Evolutionary conservation across 352 stramenopile genomes (phyloP).

Genomic region (Phytopythium chamaehyphon): DNA sequence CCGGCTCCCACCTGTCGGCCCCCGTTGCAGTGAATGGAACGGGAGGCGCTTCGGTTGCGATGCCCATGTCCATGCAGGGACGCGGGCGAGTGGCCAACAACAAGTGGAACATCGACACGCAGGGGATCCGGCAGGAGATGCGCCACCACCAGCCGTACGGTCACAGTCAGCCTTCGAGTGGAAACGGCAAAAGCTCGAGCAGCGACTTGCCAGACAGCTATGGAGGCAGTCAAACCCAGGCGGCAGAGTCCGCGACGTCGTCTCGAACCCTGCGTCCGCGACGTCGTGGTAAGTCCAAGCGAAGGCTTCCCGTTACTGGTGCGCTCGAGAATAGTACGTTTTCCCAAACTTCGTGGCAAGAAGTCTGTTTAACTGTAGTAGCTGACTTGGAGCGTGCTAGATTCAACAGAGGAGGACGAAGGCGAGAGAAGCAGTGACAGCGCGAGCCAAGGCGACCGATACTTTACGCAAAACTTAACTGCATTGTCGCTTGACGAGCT

Average conservation of each 20-base stretch:
- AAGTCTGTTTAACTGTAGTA: background rate
- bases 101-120: constrained; percentile 76
- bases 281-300: constrained; percentile 1
- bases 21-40: background rate
- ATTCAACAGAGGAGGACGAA: background rate
- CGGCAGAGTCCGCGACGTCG: background rate
- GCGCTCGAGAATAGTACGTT: constrained; percentile 2
- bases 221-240: constrained; percentile 9
- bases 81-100: constrained; percentile 44
- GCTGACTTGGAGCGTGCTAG: too few species aligned
- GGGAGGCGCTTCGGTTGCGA: background rate
- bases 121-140: constrained; percentile 50
- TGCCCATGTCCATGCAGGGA: constrained; percentile 12
- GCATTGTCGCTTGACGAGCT: background rate
- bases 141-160: constrained; percentile 20
- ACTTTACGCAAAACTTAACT: background rate
- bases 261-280: background rate
- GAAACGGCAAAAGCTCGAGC: constrained; percentile 25
- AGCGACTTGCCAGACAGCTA: constrained; percentile 37
- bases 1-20: constrained; percentile 4
- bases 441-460: background rate
- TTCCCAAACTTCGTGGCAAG: background rate
- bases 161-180: constrained; percentile 17
- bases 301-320: background rate
- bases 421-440: background rate